Evolutionary conservation across 768 basidiomycete genomes (phyloP).

Genomic region (Lactarius hatsudake): DNA sequence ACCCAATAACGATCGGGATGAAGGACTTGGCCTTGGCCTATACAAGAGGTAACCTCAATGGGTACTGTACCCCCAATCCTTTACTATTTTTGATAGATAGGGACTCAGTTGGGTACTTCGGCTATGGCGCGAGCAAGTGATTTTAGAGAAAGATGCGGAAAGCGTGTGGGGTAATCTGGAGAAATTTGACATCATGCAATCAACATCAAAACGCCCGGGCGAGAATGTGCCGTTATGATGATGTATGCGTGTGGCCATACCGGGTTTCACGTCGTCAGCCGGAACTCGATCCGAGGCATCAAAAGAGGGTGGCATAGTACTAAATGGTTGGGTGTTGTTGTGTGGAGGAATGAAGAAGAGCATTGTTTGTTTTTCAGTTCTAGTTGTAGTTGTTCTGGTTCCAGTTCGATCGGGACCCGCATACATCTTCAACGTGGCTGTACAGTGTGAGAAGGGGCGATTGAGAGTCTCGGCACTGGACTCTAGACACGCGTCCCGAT

Average conservation of each 20-base stretch:
- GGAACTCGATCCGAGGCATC: slow-evolving; percentile 2
- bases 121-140: neutral
- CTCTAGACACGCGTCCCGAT: neutral
- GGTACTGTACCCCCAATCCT: neutral
- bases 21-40: neutral
- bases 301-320: neutral
- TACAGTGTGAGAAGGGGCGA: neutral
- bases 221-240: slow-evolving; percentile 15
- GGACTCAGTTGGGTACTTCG: neutral
- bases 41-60: neutral
- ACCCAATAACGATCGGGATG: neutral
- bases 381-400: neutral
- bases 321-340: neutral
- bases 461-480: neutral
- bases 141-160: neutral
- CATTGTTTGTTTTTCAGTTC: neutral
- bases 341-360: neutral
- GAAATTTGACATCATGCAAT: slow-evolving; percentile 13
- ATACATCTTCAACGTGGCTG: neutral
- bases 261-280: neutral
- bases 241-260: neutral
- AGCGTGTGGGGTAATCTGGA: slow-evolving; percentile 8
- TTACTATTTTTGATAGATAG: neutral
- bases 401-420: neutral
- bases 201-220: neutral